Evolutionary conservation across 345 rosid species (phyloP).

Genomic region (Salix viminalis): DNA sequence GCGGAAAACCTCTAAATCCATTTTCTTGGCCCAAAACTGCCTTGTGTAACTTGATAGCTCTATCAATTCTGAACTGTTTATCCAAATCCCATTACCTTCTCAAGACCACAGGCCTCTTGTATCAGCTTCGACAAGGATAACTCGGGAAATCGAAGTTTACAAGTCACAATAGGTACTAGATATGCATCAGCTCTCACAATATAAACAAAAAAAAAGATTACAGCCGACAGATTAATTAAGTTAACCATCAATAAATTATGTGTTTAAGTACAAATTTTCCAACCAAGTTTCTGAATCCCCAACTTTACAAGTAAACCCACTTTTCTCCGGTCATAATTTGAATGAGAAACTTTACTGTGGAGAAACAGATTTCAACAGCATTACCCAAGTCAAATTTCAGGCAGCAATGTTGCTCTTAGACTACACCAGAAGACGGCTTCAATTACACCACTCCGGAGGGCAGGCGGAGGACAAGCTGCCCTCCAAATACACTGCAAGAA

Average conservation of each 20-base stretch:
- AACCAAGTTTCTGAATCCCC: conserved; percentile 20
- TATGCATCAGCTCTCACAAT: neutral
- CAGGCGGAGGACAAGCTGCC: conserved; percentile 94
- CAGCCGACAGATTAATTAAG: conserved; percentile 6
- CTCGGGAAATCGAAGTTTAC: too few species aligned
- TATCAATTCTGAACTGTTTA: neutral
- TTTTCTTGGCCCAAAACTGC: neutral
- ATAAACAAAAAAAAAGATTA: neutral
- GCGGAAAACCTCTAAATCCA: neutral
- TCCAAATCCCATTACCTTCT: neutral
- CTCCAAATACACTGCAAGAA: conserved; percentile 85
- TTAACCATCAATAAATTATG: conserved; percentile 15
- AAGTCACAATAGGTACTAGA: neutral
- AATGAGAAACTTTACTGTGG: neutral
- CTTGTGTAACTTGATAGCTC: neutral
- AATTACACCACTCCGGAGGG: conserved; percentile 90
- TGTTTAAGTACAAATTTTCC: conserved; percentile 25
- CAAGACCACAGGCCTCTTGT: neutral
- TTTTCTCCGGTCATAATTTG: conserved; percentile 14
- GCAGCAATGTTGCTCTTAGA: conserved; percentile 8
- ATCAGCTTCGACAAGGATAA: neutral
- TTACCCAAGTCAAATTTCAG: conserved; percentile 7
- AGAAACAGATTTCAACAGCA: conserved; percentile 12
- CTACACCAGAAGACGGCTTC: conserved; percentile 3
- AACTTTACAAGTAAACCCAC: conserved; percentile 33